Evolutionary conservation across 2,329 filamentous ascomycete species (phyloP).

Genomic region (Pseudogymnoascus sp.): DNA sequence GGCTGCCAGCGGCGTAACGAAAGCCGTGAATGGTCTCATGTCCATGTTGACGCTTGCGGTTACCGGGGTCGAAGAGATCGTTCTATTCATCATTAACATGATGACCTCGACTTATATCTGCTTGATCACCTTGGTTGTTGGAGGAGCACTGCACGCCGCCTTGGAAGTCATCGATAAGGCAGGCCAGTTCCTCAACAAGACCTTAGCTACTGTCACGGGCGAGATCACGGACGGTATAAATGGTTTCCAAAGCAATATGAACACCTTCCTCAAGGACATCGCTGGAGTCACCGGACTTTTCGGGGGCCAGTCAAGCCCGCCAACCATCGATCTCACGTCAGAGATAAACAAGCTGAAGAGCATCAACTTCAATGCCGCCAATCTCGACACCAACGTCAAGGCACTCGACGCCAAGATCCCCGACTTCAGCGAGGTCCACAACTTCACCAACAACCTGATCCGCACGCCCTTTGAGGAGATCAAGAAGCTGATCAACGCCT

Average conservation of each 20-base stretch:
- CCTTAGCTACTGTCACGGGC: slow-evolving; percentile 36
- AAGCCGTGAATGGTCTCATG: slow-evolving; percentile 72
- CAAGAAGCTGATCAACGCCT: slow-evolving; percentile 62
- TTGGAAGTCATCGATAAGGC: slow-evolving; percentile 54
- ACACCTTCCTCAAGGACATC: slow-evolving; percentile 48
- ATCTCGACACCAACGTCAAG: slow-evolving; percentile 60
- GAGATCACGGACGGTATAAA: slow-evolving; percentile 43
- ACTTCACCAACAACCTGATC: slow-evolving; percentile 69
- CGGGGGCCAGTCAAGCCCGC: slow-evolving; percentile 35
- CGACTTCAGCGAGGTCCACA: slow-evolving; percentile 74
- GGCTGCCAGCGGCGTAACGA: slow-evolving; percentile 70
- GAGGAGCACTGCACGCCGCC: slow-evolving; percentile 67
- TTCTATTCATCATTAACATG: slow-evolving; percentile 88
- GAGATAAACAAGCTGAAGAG: slow-evolving; percentile 59
- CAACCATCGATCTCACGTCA: slow-evolving; percentile 55
- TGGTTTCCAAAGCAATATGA: slow-evolving; percentile 48
- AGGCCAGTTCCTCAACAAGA: slow-evolving; percentile 50
- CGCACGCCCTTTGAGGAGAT: slow-evolving; percentile 74
- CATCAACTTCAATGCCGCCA: slow-evolving; percentile 58
- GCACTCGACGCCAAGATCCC: slow-evolving; percentile 73
- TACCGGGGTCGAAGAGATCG: slow-evolving; percentile 75
- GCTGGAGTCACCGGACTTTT: slow-evolving; percentile 41
- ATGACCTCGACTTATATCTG: slow-evolving; percentile 86
- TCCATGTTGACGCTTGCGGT: slow-evolving; percentile 69
- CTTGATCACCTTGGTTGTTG: slow-evolving; percentile 74